phyloP scores from a whole-genome alignment of 768 basidiomycete species.

The Cystofilobasidium macerans region DNA sequence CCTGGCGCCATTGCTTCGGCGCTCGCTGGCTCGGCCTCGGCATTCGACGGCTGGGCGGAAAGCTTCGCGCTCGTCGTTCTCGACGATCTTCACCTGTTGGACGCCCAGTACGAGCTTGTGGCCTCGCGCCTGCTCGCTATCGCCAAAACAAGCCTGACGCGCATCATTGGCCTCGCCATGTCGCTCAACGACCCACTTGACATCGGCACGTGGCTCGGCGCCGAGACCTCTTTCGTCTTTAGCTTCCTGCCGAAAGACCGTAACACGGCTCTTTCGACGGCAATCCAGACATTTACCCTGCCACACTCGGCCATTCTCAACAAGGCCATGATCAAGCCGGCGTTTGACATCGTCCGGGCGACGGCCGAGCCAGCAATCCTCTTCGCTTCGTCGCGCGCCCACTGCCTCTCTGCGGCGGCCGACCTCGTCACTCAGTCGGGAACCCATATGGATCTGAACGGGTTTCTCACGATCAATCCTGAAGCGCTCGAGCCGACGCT shows the following conservation, averaged over 20 bases:
- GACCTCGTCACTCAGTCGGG: conserved; percentile 84
- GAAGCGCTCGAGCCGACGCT: conserved; percentile 54
- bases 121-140: conserved; percentile 57
- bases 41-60: conserved; percentile 33
- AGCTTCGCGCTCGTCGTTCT: conserved; percentile 58
- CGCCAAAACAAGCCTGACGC: conserved; percentile 52
- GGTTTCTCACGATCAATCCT: conserved; percentile 51
- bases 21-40: conserved; percentile 1
- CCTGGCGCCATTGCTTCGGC: conserved; percentile 31
- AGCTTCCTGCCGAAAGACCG: conserved; percentile 74
- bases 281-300: conserved; percentile 67
- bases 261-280: conserved; percentile 60
- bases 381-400: conserved; percentile 75
- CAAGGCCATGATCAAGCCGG: conserved; percentile 84
- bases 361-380: conserved; percentile 52
- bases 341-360: conserved; percentile 59
- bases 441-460: conserved; percentile 53
- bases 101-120: conserved; percentile 67
- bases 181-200: conserved; percentile 72
- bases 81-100: conserved; percentile 75
- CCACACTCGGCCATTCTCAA: conserved; percentile 75
- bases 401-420: conserved; percentile 60
- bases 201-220: conserved; percentile 71
- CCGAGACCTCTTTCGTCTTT: conserved; percentile 53
- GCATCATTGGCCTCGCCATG: conserved; percentile 64